Conservation (phyloP, 1,139 yeast species). For the Magnusiomyces clavatus region DNA sequence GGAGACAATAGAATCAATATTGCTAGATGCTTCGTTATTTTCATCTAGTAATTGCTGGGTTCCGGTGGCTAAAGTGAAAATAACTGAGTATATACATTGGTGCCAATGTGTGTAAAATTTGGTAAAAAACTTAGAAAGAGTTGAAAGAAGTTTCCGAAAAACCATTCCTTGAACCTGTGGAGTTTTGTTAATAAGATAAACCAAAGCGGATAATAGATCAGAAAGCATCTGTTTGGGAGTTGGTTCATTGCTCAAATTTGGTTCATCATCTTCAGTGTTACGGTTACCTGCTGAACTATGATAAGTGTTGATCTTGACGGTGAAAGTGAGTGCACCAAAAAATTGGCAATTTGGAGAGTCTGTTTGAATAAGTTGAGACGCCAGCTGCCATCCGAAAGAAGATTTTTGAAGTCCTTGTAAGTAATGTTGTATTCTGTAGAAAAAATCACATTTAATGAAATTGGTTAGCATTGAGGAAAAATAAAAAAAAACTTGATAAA, state of each 20-base stretch:
- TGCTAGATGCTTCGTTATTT: not conserved
- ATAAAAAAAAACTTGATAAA: not conserved
- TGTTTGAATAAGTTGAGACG: slow-evolving; percentile 36
- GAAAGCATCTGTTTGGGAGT: slow-evolving; percentile 16
- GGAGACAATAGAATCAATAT: not conserved
- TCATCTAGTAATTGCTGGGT: not conserved
- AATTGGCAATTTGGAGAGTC: slow-evolving; percentile 42
- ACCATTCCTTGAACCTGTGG: slow-evolving; percentile 23
- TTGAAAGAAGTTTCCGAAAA: slow-evolving; percentile 30
- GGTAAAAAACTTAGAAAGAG: slow-evolving; percentile 26
- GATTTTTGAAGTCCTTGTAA: slow-evolving; percentile 45
- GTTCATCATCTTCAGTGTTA: no score
- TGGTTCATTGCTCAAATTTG: no score
- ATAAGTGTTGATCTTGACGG: slow-evolving; percentile 39
- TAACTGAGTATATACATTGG: slow-evolving; percentile 20
- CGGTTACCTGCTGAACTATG: slow-evolving; percentile 8
- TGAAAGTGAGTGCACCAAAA: slow-evolving; percentile 55
- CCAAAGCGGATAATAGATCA: slow-evolving; percentile 26
- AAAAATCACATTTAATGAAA: no score
- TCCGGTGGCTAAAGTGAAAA: slow-evolving; percentile 9
- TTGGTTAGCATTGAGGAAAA: not conserved
- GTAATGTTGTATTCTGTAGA: slow-evolving; percentile 36
- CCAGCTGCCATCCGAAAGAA: slow-evolving; percentile 44
- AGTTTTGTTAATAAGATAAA: slow-evolving; percentile 14
- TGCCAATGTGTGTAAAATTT: slow-evolving; percentile 31